Conservation (phyloP, 257 asterid genomes). For the Henckelia pumila region DNA sequence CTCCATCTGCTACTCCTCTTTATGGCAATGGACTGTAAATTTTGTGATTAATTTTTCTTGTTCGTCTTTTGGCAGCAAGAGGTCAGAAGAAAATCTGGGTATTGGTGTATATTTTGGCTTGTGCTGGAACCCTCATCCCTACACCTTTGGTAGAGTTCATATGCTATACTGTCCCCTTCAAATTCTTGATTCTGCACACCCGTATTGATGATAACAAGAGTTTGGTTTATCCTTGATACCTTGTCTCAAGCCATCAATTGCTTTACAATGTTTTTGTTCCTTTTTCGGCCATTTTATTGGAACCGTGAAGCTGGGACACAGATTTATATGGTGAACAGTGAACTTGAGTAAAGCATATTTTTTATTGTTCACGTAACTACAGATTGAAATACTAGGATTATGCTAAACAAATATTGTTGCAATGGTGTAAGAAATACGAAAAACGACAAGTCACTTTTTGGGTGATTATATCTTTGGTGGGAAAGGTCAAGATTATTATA, state of each 20-base stretch:
- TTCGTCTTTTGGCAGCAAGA: constrained; percentile 44
- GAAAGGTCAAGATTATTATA: neutral
- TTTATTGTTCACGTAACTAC: neutral
- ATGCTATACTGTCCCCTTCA: constrained; percentile 83
- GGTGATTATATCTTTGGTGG: neutral
- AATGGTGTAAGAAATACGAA: too few species aligned
- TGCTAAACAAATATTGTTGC: neutral
- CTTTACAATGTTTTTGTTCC: constrained; percentile 80
- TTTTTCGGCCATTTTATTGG: constrained; percentile 80
- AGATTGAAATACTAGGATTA: neutral
- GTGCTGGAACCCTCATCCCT: constrained; percentile 79
- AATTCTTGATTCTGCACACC: constrained; percentile 60
- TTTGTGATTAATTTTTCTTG: constrained; percentile 4
- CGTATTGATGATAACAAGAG: constrained; percentile 40
- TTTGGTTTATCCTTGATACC: constrained; percentile 63
- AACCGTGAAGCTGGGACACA: constrained; percentile 70
- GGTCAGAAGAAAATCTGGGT: constrained; percentile 66
- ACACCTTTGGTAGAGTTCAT: constrained; percentile 92
- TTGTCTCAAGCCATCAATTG: constrained; percentile 49
- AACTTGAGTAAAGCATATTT: constrained; percentile 9
- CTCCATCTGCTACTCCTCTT: constrained; percentile 1
- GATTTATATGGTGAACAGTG: constrained; percentile 68
- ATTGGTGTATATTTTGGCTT: constrained; percentile 57
- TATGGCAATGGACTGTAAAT: neutral
- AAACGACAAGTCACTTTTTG: too few species aligned